Conservation (phyloP, 768 basidiomycete genomes). For the Hygrophorus russula region DNA sequence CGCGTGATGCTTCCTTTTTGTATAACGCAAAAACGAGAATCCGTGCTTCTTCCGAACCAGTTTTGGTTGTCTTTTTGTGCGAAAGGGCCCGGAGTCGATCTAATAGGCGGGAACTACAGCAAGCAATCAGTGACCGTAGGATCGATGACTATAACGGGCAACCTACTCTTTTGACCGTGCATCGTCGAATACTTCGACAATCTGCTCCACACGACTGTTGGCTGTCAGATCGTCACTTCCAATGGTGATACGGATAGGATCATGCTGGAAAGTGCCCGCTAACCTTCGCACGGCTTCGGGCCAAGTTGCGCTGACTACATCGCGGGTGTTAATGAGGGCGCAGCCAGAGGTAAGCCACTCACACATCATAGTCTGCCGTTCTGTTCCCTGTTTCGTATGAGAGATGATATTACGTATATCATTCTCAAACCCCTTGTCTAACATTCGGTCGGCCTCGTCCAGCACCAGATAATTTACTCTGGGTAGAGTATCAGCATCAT, state of each 20-base stretch:
- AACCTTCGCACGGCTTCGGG: conserved; percentile 86
- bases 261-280: conserved; percentile 75
- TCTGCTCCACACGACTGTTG: conserved; percentile 88
- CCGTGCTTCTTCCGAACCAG: conserved; percentile 45
- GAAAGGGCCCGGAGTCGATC: conserved; percentile 41
- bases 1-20: conserved; percentile 93
- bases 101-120: conserved; percentile 47
- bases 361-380: conserved; percentile 94
- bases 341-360: conserved; percentile 20
- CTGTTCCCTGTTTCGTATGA: conserved; percentile 49
- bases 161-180: conserved; percentile 77
- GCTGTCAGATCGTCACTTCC: conserved; percentile 93
- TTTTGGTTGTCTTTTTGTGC: conserved; percentile 51
- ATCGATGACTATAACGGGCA: background rate
- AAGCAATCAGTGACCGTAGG: background rate
- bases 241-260: conserved; percentile 86
- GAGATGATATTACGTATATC: conserved; percentile 89
- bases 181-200: conserved; percentile 86
- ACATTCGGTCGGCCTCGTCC: conserved; percentile 97
- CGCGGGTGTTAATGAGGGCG: background rate
- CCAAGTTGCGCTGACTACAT: conserved; percentile 93
- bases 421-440: conserved; percentile 97
- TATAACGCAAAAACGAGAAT: conserved; percentile 92
- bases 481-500: background rate
- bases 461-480: conserved; percentile 88